These are phyloP conservation scores for Oryza glumipatula DNA, from an alignment of 176 grass and related monocot species.

Conservation along the genomic window DNA sequence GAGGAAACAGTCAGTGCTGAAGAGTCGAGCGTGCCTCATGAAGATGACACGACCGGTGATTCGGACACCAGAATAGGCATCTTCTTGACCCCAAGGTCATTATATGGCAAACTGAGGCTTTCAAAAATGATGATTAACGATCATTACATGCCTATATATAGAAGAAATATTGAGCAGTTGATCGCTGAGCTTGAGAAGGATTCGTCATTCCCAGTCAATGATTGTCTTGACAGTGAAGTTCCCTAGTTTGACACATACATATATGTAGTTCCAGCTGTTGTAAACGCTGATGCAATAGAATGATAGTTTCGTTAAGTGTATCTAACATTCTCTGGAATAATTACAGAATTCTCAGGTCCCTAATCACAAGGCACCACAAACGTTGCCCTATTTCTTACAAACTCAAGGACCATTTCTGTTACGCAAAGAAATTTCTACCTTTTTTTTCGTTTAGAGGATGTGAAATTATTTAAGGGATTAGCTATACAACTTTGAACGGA, in stretches of 20 bases:
- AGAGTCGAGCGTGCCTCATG: conserved; percentile 23
- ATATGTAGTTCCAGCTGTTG: conserved; percentile 40
- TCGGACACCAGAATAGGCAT: conserved; percentile 59
- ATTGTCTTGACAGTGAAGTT: conserved; percentile 21
- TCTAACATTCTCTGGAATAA: conserved; percentile 22
- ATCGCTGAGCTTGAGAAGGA: conserved; percentile 69
- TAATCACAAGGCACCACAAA: no score
- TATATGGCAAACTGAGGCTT: conserved; percentile 93
- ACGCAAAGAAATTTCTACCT: no score
- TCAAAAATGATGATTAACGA: conserved; percentile 94
- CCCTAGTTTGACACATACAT: conserved; percentile 32
- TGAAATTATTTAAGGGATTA: no score
- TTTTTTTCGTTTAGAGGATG: no score
- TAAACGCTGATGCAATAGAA: conserved; percentile 52
- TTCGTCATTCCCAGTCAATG: conserved; percentile 12
- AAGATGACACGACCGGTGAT: conserved; percentile 18
- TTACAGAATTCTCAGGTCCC: background rate
- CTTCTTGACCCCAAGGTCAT: conserved; percentile 75
- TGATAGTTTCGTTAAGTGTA: conserved; percentile 36
- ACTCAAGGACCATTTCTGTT: background rate
- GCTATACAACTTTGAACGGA: no score
- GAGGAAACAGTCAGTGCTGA: conserved; percentile 47
- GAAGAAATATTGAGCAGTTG: conserved; percentile 78
- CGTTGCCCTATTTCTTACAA: background rate
- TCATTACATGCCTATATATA: conserved; percentile 97